phyloP scores from a whole-genome alignment of 768 basidiomycete species.

The Boletus sensibilis region DNA sequence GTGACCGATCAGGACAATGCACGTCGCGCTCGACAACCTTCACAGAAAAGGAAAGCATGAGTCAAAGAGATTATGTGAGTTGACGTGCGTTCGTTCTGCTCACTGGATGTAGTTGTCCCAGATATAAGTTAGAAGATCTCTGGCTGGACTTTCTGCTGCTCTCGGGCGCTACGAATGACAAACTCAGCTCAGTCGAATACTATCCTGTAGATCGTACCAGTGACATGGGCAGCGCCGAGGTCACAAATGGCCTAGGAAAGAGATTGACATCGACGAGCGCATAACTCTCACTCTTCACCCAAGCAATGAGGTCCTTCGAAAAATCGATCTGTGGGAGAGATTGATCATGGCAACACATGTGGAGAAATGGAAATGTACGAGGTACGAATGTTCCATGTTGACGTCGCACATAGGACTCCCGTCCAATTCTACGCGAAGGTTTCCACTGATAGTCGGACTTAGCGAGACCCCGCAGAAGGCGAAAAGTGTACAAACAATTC shows the following conservation, averaged over 20 bases:
- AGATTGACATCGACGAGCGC: conserved; percentile 87
- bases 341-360: background rate
- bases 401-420: conserved; percentile 71
- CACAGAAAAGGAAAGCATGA: background rate
- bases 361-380: conserved; percentile 47
- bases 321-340: conserved; percentile 73
- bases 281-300: conserved; percentile 67
- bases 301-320: conserved; percentile 74
- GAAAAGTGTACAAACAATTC: conserved; percentile 71
- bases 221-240: conserved; percentile 22
- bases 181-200: background rate
- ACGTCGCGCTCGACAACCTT: conserved; percentile 70
- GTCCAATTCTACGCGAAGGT: conserved; percentile 80
- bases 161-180: conserved; percentile 37
- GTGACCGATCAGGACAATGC: conserved; percentile 83
- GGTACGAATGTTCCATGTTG: conserved; percentile 76
- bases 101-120: conserved; percentile 98
- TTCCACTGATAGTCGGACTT: conserved; percentile 57
- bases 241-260: conserved; percentile 54
- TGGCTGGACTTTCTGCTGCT: conserved; percentile 44
- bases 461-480: background rate
- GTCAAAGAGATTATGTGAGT: background rate
- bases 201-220: conserved; percentile 31
- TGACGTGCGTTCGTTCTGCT: conserved; percentile 26
- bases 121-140: conserved; percentile 71